A percentile compares a stretch with the other conserved stretches of the same genome.
Evolutionary conservation across 2,329 filamentous ascomycete genomes (phyloP).

Genomic region (Cordyceps pruinosa): DNA sequence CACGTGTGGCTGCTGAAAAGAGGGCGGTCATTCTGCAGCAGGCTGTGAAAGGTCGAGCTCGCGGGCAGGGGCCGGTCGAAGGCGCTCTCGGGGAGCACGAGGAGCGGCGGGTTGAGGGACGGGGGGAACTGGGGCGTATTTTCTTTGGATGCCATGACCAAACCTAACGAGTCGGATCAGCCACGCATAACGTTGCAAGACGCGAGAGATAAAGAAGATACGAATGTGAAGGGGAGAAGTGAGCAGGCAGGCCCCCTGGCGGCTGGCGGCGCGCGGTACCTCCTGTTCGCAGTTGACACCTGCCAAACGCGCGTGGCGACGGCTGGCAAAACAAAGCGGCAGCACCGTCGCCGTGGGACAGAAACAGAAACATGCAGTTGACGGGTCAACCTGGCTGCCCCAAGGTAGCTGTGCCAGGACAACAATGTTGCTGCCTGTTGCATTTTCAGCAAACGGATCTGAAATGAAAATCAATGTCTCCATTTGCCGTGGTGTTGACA

Average conservation of each 20-base stretch:
- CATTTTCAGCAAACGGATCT: not conserved
- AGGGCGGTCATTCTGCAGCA: slow-evolving; percentile 3
- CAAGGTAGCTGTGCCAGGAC: not conserved
- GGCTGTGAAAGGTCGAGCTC: slow-evolving; percentile 5
- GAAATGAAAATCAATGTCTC: not conserved
- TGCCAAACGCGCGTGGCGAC: slow-evolving; percentile 9
- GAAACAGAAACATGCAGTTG: slow-evolving; percentile 10
- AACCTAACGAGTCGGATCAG: slow-evolving; percentile 6
- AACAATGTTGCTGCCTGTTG: not conserved
- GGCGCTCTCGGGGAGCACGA: not conserved
- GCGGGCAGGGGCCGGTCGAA: not conserved
- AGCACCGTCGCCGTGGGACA: not conserved
- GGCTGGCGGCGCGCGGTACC: not conserved
- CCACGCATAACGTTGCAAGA: not conserved
- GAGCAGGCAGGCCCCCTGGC: not conserved
- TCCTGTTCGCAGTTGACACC: not conserved
- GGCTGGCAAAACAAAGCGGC: not conserved
- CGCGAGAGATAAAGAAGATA: not conserved
- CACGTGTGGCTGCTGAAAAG: slow-evolving; percentile 45
- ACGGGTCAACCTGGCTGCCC: slow-evolving; percentile 3
- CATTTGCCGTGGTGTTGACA: not conserved
- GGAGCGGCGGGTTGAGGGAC: slow-evolving; percentile 1
- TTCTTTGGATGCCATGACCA: slow-evolving; percentile 9
- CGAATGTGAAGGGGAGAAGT: slow-evolving; percentile 3
- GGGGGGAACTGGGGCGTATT: not conserved